phyloP scores from a whole-genome alignment of 257 asterid species.

The Avicennia marina region DNA sequence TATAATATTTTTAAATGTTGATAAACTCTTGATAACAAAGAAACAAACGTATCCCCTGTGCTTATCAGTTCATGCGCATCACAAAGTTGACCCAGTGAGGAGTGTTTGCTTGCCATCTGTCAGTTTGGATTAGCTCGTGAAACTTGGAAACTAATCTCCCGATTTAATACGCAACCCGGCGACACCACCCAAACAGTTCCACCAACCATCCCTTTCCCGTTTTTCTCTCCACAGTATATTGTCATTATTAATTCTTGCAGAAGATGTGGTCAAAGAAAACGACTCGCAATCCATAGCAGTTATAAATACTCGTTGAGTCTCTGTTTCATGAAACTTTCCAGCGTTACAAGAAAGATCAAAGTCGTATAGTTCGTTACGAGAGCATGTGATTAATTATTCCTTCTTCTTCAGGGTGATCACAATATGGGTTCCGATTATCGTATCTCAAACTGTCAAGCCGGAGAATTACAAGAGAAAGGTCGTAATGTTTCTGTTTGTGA shows the following conservation, averaged over 20 bases:
- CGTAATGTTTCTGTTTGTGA: conserved; percentile 29
- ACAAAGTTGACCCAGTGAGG: conserved; percentile 23
- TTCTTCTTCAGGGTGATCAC: conserved; percentile 29
- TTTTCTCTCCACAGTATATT: neutral
- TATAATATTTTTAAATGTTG: too few species aligned
- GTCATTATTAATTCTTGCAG: neutral
- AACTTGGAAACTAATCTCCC: conserved; percentile 9
- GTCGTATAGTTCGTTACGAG: too few species aligned
- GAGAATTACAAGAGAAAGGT: conserved; percentile 24
- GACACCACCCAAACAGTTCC: conserved; percentile 10
- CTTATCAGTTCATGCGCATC: conserved; percentile 10
- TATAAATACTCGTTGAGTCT: neutral
- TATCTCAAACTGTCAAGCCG: conserved; percentile 9
- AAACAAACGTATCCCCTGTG: too few species aligned
- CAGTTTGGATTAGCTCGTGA: conserved; percentile 8
- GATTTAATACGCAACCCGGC: conserved; percentile 11
- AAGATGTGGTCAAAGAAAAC: conserved; percentile 1
- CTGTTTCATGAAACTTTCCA: conserved; percentile 12
- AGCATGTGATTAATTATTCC: too few species aligned
- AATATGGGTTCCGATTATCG: conserved; percentile 26
- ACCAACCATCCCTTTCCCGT: neutral
- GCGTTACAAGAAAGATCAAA: too few species aligned
- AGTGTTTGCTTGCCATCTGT: conserved; percentile 12
- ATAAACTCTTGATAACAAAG: too few species aligned
- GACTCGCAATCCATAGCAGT: conserved; percentile 9